These are phyloP conservation scores for Microbotryum violaceum DNA, from an alignment of 1,284 basidiomycete genomes.

Conservation along the genomic window DNA sequence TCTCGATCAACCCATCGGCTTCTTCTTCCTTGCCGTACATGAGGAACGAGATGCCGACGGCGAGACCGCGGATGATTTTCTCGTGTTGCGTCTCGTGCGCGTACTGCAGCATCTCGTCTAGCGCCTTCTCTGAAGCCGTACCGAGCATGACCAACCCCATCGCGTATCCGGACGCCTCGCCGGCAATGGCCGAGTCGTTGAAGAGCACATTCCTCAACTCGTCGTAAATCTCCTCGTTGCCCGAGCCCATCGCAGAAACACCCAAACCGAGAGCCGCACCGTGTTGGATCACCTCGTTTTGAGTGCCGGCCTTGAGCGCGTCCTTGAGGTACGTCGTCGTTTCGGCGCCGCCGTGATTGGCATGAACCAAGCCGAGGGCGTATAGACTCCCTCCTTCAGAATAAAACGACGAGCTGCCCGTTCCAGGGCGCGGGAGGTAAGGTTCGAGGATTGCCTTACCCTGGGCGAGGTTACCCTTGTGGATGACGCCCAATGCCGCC, in stretches of 20 bases:
- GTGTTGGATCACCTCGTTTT: constrained; percentile 79
- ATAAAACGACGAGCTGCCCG: constrained; percentile 54
- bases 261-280: constrained; percentile 90
- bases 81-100: constrained; percentile 94
- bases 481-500: constrained; percentile 88
- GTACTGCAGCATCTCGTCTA: constrained; percentile 89
- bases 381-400: constrained; percentile 89
- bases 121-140: constrained; percentile 64
- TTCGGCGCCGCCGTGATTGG: constrained; percentile 51
- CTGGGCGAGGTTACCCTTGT: constrained; percentile 89
- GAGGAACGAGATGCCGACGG: constrained; percentile 80
- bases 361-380: constrained; percentile 88
- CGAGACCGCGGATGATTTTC: constrained; percentile 91
- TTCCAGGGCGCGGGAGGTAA: constrained; percentile 62
- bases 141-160: constrained; percentile 97
- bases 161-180: constrained; percentile 86
- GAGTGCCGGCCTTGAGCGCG: constrained; percentile 58
- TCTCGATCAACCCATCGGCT: constrained; percentile 68
- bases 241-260: constrained; percentile 84
- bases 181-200: constrained; percentile 85
- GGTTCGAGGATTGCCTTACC: constrained; percentile 88
- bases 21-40: constrained; percentile 85
- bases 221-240: constrained; percentile 75
- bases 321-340: constrained; percentile 68
- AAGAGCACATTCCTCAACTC: constrained; percentile 80